phyloP scores from a whole-genome alignment of 352 stramenopile species.

The Pythium vanterpoolii region DNA sequence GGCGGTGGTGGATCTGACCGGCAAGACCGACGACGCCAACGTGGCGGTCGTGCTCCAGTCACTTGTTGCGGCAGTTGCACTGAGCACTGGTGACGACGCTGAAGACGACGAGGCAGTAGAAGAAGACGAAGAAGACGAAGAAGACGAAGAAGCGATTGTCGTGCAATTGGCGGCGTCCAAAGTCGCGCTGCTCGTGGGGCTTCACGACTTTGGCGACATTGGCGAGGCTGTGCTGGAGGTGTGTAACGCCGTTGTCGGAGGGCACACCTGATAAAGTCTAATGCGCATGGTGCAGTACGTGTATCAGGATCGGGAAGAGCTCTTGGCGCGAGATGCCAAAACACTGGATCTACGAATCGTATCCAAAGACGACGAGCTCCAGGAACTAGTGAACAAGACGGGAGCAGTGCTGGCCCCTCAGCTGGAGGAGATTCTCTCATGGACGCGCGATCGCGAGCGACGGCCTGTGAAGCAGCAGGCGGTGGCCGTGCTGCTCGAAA shows the following conservation, averaged over 20 bases:
- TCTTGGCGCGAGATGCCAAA: slow-evolving; percentile 45
- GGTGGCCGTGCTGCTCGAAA: slow-evolving; percentile 33
- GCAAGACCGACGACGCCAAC: slow-evolving; percentile 3
- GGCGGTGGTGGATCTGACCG: background rate
- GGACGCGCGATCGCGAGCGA: slow-evolving; percentile 32
- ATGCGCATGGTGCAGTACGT: slow-evolving; percentile 33
- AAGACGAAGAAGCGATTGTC: slow-evolving; percentile 1
- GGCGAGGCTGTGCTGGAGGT: slow-evolving; percentile 47
- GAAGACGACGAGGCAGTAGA: background rate
- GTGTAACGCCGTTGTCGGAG: background rate
- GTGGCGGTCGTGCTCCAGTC: background rate
- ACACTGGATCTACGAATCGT: slow-evolving; percentile 44
- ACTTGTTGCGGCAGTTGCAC: background rate
- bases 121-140: background rate
- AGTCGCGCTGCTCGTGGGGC: slow-evolving; percentile 58
- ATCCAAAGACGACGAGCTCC: slow-evolving; percentile 56
- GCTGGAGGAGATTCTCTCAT: slow-evolving; percentile 47
- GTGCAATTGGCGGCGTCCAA: slow-evolving; percentile 71
- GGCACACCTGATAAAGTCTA: background rate
- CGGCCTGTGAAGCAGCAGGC: slow-evolving; percentile 26
- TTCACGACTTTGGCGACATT: slow-evolving; percentile 70
- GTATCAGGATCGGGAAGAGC: slow-evolving; percentile 61
- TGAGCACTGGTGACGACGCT: background rate
- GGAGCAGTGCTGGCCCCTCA: slow-evolving; percentile 31
- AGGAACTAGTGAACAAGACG: slow-evolving; percentile 47